Conservation (phyloP, 1,284 basidiomycete species). For the Coriolopsis trogii region DNA sequence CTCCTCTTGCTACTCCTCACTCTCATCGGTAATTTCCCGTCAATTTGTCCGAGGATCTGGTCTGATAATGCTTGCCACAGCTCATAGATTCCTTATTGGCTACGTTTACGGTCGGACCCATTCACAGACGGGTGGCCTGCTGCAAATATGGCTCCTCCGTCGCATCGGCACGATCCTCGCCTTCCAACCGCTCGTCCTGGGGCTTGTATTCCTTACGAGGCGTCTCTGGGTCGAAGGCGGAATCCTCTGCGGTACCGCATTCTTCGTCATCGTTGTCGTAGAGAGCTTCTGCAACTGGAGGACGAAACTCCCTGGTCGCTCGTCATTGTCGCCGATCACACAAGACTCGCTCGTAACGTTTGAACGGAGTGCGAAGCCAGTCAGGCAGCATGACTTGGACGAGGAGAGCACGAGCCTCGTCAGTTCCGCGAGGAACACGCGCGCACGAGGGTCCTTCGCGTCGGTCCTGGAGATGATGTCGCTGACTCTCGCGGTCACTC, state of each 20-base stretch:
- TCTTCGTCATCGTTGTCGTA: conserved; percentile 56
- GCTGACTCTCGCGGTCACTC: conserved; percentile 70
- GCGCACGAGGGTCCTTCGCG: conserved; percentile 68
- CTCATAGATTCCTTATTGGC: conserved; percentile 74
- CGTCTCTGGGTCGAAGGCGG: conserved; percentile 73
- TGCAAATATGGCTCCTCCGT: conserved; percentile 76
- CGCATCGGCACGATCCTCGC: conserved; percentile 66
- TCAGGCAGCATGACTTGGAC: conserved; percentile 40
- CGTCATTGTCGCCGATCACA: conserved; percentile 57
- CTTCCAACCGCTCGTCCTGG: conserved; percentile 74
- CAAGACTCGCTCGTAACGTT: conserved; percentile 62
- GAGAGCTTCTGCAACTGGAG: conserved; percentile 58
- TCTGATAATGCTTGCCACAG: conserved; percentile 36
- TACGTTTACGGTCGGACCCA: conserved; percentile 74
- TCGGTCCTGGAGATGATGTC: conserved; percentile 83
- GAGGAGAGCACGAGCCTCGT: conserved; percentile 56
- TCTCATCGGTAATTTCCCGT: conserved; percentile 56
- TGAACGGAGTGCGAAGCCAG: conserved; percentile 42
- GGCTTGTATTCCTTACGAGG: conserved; percentile 69
- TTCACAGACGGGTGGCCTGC: conserved; percentile 69
- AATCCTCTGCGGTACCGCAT: conserved; percentile 57
- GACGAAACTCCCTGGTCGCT: conserved; percentile 49
- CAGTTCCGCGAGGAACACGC: conserved; percentile 46
- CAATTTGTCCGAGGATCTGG: too few relatives aligned
- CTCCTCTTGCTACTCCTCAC: conserved; percentile 68